Percentiles rank a stretch among this genome's conserved stretches.
Evolutionary conservation across 306 rosid species (phyloP).

Genomic region (Vicia sativa): DNA sequence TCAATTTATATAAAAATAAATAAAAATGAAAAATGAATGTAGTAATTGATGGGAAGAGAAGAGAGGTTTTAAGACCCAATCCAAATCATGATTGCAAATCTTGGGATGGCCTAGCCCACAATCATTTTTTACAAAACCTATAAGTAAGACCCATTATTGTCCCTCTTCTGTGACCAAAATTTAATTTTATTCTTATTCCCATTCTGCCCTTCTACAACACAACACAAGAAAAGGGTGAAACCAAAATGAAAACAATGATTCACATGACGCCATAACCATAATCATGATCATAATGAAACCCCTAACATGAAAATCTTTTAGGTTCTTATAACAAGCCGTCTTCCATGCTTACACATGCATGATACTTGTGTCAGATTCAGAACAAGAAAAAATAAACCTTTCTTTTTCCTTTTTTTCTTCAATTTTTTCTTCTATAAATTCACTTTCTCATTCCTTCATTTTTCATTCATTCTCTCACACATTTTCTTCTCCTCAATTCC

Average conservation of each 20-base stretch:
- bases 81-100: conserved; percentile 99
- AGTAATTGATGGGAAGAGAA: conserved; percentile 46
- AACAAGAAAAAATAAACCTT: too few relatives aligned
- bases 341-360: conserved; percentile 95
- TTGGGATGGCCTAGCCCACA: conserved; percentile 95
- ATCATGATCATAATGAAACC: conserved; percentile 37
- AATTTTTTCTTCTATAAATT: conserved; percentile 65
- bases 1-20: conserved; percentile 35
- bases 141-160: conserved; percentile 68
- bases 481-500: conserved; percentile 37
- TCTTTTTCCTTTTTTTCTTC: neutral
- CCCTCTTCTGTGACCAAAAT: conserved; percentile 39
- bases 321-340: conserved; percentile 81
- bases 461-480: conserved; percentile 48
- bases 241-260: conserved; percentile 49
- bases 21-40: conserved; percentile 45
- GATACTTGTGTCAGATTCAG: conserved; percentile 86
- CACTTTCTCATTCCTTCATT: conserved; percentile 43
- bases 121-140: conserved; percentile 88
- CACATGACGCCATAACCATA: conserved; percentile 71
- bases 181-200: conserved; percentile 30
- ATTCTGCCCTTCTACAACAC: conserved; percentile 39
- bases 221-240: conserved; percentile 4
- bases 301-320: conserved; percentile 57
- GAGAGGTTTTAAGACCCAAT: conserved; percentile 73